Evolutionary conservation across 1,139 yeast genomes (phyloP), one percentile per base, ranked within the genome.

Genomic region (Debaryomycetaceae sp.): DNA sequence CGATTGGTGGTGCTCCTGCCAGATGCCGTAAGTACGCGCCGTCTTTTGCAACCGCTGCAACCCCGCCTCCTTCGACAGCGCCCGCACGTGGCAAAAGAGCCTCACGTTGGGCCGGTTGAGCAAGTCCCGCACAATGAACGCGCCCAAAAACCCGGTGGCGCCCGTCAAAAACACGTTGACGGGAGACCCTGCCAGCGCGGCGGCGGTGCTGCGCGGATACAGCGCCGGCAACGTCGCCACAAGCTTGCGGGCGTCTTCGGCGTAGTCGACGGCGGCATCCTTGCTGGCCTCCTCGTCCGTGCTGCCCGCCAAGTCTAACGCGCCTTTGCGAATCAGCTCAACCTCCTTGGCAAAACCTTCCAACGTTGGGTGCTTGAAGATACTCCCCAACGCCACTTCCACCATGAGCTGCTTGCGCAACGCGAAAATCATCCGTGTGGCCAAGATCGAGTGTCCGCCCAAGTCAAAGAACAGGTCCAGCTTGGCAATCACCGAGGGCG

Each of bases 401-500:
- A 88, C 74, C 29, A 76, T 71, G 38, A 89, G 65, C 44, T 71
- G 73, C 63, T 83, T 83, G 55, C 96, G 76, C 43, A 91, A 73
- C 45, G 84, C 91, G 49, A 91, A 91, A 42, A 91, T 91, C 96
- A 93, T 88, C 55, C 95, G 75, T 0, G 99, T 93, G 8, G 97
- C 98, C 43, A 91, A 67, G 46, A 93, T 89, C 1, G 97, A 89
- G 57, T 93, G 98, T 4, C 99, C 99, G 36, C 99, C 99, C 37
- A 93, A 65, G 51, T 93, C 99, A 49, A 93, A 93, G 74, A 93
- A 93, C 3, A 95, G 84, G 53, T 93, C 98, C 3, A 73, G 71
- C 27, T 82, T 82, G 22, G 80, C 70, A 32, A 88, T 74, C 7
- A 82, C 59, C 1, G 91, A 80, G 7, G 97, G 96, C 42, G 78